A percentile compares a stretch with the other conserved stretches of the same genome.
These are phyloP conservation scores for Ramalina intermedia DNA, from an alignment of 495 filamentous ascomycete genomes.

Conservation along the genomic window DNA sequence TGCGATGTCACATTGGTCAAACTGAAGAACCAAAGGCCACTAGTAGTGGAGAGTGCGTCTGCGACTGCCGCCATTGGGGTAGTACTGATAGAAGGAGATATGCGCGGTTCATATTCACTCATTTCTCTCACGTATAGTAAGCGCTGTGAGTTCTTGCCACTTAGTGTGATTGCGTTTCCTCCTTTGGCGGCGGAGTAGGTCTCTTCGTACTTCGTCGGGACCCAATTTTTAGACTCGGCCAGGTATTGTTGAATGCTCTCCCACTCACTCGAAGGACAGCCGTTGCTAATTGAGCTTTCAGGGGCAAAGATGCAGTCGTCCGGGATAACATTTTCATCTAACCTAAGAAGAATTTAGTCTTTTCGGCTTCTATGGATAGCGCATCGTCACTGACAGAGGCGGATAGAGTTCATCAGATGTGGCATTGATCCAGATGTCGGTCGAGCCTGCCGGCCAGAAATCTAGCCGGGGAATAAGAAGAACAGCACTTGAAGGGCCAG, in stretches of 20 bases:
- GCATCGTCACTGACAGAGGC: neutral
- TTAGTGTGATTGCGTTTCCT: no score
- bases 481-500: constrained; percentile 16
- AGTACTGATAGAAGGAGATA: no score
- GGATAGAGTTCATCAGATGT: constrained; percentile 16
- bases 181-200: no score
- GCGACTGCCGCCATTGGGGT: constrained; percentile 1
- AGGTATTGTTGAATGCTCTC: neutral
- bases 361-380: neutral
- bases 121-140: no score
- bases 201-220: no score
- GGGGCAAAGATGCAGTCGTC: neutral
- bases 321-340: constrained; percentile 1
- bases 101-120: no score
- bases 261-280: constrained; percentile 10
- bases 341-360: neutral
- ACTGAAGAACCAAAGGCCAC: no score
- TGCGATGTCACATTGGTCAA: no score
- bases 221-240: accelerated
- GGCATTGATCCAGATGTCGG: constrained; percentile 16
- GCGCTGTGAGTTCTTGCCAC: neutral
- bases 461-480: constrained; percentile 11
- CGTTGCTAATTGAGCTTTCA: neutral
- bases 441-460: constrained; percentile 15
- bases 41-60: constrained; percentile 1